Conservation (phyloP, 108 stramenopile genomes). For the Cylindrotheca closterium region DNA sequence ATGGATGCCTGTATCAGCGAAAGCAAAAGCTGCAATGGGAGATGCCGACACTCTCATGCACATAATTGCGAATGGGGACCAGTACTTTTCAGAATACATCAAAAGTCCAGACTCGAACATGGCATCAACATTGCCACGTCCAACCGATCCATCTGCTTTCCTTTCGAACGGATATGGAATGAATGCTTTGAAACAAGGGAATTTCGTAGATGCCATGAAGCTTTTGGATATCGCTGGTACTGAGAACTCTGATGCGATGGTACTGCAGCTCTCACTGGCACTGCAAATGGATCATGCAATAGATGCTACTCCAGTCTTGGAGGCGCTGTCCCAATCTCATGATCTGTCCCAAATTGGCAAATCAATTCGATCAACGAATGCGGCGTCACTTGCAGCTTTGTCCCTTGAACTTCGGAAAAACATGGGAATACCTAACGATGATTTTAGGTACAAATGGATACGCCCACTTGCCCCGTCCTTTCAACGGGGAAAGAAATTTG, state of each 20-base stretch:
- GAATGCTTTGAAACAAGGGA: conserved; percentile 35
- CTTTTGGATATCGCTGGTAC: conserved; percentile 65
- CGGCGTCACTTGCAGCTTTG: conserved; percentile 49
- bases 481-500: conserved; percentile 37
- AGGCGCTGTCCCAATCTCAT: conserved; percentile 23
- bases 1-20: conserved; percentile 65
- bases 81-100: conserved; percentile 62
- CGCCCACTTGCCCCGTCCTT: conserved; percentile 74
- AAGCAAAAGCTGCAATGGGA: conserved; percentile 41
- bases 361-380: conserved; percentile 5
- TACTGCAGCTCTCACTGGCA: conserved; percentile 56
- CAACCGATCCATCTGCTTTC: conserved; percentile 52
- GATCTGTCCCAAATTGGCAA: conserved; percentile 12
- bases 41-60: conserved; percentile 58
- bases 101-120: conserved; percentile 57
- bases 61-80: conserved; percentile 64
- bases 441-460: conserved; percentile 43
- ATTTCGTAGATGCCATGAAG: conserved; percentile 52
- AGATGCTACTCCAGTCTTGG: conserved; percentile 26
- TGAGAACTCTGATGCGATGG: conserved; percentile 45
- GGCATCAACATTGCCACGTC: conserved; percentile 47
- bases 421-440: conserved; percentile 11
- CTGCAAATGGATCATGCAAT: conserved; percentile 32
- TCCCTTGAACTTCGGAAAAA: conserved; percentile 28
- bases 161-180: conserved; percentile 47